These are phyloP conservation scores for Suillus bovinus DNA, from an alignment of 768 basidiomycete species.

Conservation along the genomic window DNA sequence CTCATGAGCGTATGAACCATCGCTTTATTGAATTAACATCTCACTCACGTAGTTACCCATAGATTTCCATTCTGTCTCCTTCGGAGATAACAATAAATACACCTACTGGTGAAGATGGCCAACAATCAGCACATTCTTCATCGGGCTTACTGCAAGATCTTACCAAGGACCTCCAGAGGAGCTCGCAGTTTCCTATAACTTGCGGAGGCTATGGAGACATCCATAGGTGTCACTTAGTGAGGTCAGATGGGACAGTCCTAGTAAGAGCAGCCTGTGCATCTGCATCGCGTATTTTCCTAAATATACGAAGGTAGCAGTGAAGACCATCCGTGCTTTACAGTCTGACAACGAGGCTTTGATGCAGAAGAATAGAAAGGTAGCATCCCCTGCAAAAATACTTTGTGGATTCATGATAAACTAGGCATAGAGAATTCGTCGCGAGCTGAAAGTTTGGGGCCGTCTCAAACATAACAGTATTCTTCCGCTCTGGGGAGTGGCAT, in stretches of 20 bases:
- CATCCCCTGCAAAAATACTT: background rate
- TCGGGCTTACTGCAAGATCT: constrained; percentile 1
- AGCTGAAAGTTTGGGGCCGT: constrained; percentile 24
- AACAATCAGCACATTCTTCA: background rate
- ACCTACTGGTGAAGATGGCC: too few species aligned
- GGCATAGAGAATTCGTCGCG: constrained; percentile 20
- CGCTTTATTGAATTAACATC: background rate
- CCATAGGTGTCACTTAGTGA: constrained; percentile 4
- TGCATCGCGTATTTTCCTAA: background rate
- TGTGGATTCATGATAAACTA: background rate
- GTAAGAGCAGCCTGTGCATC: background rate
- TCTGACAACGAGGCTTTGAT: background rate
- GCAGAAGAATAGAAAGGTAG: constrained; percentile 11
- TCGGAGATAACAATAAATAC: background rate
- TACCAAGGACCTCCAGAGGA: background rate
- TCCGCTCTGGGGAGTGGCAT: constrained; percentile 20
- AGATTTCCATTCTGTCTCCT: background rate
- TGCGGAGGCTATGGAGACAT: constrained; percentile 8
- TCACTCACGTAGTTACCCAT: background rate
- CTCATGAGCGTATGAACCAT: background rate
- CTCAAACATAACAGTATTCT: constrained; percentile 23
- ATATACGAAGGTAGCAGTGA: constrained; percentile 4
- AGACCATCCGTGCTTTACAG: constrained; percentile 1
- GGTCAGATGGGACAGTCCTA: background rate
- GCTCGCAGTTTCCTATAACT: background rate